Base-by-base conservation (phyloP, 2,329 filamentous ascomycete species). In the Dothidotthia symphoricarpi region DNA sequence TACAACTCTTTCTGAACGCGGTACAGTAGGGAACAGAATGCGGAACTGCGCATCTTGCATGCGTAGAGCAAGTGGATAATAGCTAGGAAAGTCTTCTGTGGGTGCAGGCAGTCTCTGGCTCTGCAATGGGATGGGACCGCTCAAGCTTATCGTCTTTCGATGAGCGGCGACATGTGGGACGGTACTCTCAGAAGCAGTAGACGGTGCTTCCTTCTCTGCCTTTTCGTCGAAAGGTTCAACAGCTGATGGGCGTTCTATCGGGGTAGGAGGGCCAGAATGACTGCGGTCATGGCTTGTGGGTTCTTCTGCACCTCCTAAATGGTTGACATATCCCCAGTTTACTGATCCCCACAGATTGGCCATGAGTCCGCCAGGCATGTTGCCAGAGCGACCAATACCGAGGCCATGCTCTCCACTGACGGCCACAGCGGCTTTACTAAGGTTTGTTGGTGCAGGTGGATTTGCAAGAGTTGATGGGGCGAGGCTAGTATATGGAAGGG, bases 331-430 rank as follows among this genome's bases (percentile, higher is more conserved):
- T 11, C 80, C 80, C 87, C 89, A 95, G 31, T 89, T 83, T 39
- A 82, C 85, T 57, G 83, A 94, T 33, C 91, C 91, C 91, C 91
- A 97, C 39, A 94, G 78, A 62, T 97, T 97, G 22, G 90, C 90
- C 73, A 95, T 80, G 45, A 96, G 82, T 11, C 88, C 88, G 33
- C 86, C 86, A 1, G 90, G 88, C 68, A 95, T 81, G 15, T 79
- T 79, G 28, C 85, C 79, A 43, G 72, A 72, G 32, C 71, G 69
- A n/a, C 82, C 81, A 13, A 81, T 67, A 3, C 77, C 77, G 39
- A 88, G 74, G 2, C 81, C 81, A 43, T 84, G 79, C 58, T 95
- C 89, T 34, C 83, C 85, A 53, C 85, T 88, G 12, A 91, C 80
- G 16, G 88, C 75, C 16, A 96, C 85, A 15, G 90, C 91, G 15